phyloP scores from a whole-genome alignment of 1,139 yeast genomes.

The Magnusiomyces magnusii region DNA sequence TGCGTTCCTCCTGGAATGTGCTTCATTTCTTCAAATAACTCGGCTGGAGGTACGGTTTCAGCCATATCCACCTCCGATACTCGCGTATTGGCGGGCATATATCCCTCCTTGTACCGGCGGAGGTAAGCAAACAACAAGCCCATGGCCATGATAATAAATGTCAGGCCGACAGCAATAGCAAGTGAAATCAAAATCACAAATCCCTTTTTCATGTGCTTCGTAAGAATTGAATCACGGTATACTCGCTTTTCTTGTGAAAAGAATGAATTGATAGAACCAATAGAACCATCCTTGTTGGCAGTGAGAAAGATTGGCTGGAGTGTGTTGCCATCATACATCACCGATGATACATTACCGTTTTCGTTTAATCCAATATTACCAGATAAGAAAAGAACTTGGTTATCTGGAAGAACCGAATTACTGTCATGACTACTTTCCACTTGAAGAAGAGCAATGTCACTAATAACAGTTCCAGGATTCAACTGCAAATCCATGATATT shows the following conservation, averaged over 20 bases:
- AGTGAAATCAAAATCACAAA: slow-evolving; percentile 81
- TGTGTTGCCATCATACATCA: slow-evolving; percentile 55
- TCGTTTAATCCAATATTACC: slow-evolving; percentile 49
- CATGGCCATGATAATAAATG: slow-evolving; percentile 54
- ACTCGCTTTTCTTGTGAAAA: slow-evolving; percentile 21
- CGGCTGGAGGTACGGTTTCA: slow-evolving; percentile 57
- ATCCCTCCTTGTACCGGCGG: slow-evolving; percentile 38
- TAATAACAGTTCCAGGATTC: slow-evolving; percentile 25
- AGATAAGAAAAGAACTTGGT: slow-evolving; percentile 48
- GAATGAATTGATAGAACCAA: slow-evolving; percentile 25
- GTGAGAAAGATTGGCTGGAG: slow-evolving; percentile 67
- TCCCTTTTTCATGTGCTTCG: slow-evolving; percentile 43
- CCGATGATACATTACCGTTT: slow-evolving; percentile 59
- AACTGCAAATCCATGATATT: slow-evolving; percentile 34
- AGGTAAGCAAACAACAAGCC: slow-evolving; percentile 51
- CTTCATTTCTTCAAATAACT: slow-evolving; percentile 49
- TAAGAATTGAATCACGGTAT: slow-evolving; percentile 19
- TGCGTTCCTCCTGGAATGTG: neutral
- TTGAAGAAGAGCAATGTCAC: slow-evolving; percentile 33
- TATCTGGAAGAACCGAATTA: slow-evolving; percentile 37
- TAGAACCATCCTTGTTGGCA: slow-evolving; percentile 25
- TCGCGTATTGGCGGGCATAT: slow-evolving; percentile 39
- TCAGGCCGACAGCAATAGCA: slow-evolving; percentile 81
- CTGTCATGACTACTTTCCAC: slow-evolving; percentile 29
- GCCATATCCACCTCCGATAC: slow-evolving; percentile 64